These are phyloP conservation scores for Talaromyces funiculosus DNA, from an alignment of 2,329 filamentous ascomycete species.

Conservation along the genomic window DNA sequence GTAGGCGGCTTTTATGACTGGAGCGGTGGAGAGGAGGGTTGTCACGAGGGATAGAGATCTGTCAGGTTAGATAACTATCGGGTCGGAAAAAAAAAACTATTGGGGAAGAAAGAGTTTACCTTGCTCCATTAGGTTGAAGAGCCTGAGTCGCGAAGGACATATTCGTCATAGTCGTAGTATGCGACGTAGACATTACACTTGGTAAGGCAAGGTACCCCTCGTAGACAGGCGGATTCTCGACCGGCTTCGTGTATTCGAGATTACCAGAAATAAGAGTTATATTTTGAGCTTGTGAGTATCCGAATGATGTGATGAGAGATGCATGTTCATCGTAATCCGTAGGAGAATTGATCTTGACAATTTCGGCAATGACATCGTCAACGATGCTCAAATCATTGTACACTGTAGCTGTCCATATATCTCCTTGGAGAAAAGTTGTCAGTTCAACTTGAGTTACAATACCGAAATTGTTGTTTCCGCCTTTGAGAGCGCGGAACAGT, in stretches of 20 bases:
- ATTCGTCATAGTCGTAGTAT: not conserved
- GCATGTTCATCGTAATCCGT: conserved; percentile 1
- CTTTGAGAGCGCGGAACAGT: conserved; percentile 1
- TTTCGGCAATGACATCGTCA: not conserved
- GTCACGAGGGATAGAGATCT: conserved; percentile 7
- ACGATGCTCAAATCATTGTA: not conserved
- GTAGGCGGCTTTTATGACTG: conserved; percentile 10
- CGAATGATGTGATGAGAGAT: not conserved
- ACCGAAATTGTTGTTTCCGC: conserved; percentile 8
- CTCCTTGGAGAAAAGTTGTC: not conserved
- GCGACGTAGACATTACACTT: not conserved
- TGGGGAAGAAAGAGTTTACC: too few relatives aligned
- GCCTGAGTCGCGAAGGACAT: conserved; percentile 4
- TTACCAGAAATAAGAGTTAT: conserved; percentile 1
- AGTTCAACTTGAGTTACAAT: conserved; percentile 6
- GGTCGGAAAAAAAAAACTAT: too few relatives aligned
- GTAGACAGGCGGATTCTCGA: conserved; percentile 9
- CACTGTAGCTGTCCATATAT: not conserved
- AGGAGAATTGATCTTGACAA: conserved; percentile 1
- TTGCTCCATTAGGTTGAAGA: conserved; percentile 7
- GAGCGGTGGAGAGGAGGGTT: conserved; percentile 2
- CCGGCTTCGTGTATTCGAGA: conserved; percentile 5
- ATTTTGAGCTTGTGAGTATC: not conserved
- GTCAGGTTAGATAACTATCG: not conserved
- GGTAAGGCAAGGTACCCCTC: not conserved